Percentiles rank a stretch among this genome's conserved stretches.
Evolutionary conservation across 306 rosid genomes (phyloP).

Genomic region (Prunus fruticosa): DNA sequence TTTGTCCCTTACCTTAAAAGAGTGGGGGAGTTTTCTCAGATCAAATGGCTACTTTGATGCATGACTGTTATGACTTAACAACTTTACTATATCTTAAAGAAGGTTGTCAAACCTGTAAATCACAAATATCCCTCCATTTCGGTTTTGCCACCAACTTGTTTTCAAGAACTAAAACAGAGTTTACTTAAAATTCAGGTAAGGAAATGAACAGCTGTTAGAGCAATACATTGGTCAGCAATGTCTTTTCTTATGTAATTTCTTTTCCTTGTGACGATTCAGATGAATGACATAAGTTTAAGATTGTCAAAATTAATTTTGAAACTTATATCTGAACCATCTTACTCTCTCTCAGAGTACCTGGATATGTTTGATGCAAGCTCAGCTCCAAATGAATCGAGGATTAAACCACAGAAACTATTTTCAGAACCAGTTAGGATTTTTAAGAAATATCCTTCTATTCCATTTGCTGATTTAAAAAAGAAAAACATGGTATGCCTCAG

Average conservation of each 20-base stretch:
- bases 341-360: slow-evolving; percentile 65
- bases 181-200: not conserved
- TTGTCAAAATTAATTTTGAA: slow-evolving; percentile 6
- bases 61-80: not conserved
- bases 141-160: not conserved
- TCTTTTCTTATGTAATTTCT: not conserved
- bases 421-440: slow-evolving; percentile 75
- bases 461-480: slow-evolving; percentile 78
- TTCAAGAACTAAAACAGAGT: not conserved
- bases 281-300: not conserved
- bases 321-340: slow-evolving; percentile 10
- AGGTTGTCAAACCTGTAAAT: not conserved
- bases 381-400: slow-evolving; percentile 71
- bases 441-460: slow-evolving; percentile 88
- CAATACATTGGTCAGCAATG: too few species aligned
- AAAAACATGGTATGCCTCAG: slow-evolving; percentile 86
- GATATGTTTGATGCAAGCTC: slow-evolving; percentile 77
- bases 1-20: not conserved
- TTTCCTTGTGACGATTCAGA: not conserved
- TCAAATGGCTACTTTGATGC: too few species aligned
- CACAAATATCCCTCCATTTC: not conserved
- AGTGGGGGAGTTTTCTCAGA: not conserved
- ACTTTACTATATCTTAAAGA: not conserved
- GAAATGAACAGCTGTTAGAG: not conserved
- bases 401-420: slow-evolving; percentile 69